Evolutionary conservation across 2,329 filamentous ascomycete genomes (phyloP), one percentile per base, ranked within the genome.

Genomic region (Microsporum ferrugineum): DNA sequence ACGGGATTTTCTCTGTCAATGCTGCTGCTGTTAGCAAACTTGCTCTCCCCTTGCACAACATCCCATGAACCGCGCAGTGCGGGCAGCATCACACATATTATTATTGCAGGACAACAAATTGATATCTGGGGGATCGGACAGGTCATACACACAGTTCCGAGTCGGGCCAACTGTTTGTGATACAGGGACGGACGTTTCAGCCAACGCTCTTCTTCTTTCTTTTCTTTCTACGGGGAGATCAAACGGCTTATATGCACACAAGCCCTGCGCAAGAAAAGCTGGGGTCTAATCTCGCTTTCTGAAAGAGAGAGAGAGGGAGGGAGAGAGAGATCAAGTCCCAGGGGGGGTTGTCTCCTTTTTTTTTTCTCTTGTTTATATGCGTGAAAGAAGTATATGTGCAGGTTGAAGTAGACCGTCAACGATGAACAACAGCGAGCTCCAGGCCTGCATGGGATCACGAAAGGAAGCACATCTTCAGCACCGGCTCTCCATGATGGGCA

Each of bases 401-500:
- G 49, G 36, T 43, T 31, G 55, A 57, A 41, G 39, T 39, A 58
- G 41, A 59, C 55, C 47, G 53, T 41, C 38, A 59, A 58, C 33
- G 57, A 58, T 57, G 41, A 43, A 61, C 58, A 62, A 23, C 55
- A 33, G 59, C 58, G 60, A 63, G 63, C 63, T 63, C 63, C 63
- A 61, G 63, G 62, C 63, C 17, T 63, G 59, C 62, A 59, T 57
- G 57, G 58, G 27, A 60, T 49, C 58, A 53, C 56, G 59, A 56
- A 61, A 63, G 31, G 33, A 38, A 36, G 60, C 56, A 58, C 60
- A 59, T 62, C 63, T 60, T 45, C 51, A 60, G 39, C 57, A 60
- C 62, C 59, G 47, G 60, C 63, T 65, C 63, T 61, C 61, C n/a
- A 29, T 29, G 49, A 51, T 55, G 43, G 58, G 49, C 33, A 33